Evolutionary conservation across 768 basidiomycete genomes (phyloP), one percentile per base, ranked within the genome.

Genomic region (Megacollybia marginata): DNA sequence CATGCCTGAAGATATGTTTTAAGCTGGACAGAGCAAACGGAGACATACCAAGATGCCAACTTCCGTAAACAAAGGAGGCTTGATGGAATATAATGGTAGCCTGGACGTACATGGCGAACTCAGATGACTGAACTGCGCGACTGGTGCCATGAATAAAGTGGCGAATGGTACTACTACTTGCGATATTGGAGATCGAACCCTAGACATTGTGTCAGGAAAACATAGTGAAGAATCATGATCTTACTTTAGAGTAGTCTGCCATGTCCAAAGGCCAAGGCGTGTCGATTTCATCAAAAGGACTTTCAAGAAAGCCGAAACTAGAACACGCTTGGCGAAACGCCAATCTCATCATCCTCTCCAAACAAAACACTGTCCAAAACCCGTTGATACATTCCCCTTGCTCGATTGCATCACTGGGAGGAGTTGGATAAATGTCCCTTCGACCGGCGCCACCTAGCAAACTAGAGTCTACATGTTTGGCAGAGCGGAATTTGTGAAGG

Each of bases 261-360:
- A 54, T 49, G 28, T 52, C 56, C 12, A 49, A 48, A 33, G 60
- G 60, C 58, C 58, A 61, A 2, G 60, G 60, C 5, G 60, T 59
- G 48, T 61, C 60, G 40, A 61, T 59, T 5, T 43, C 33, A 12
- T 49, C 13, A 9, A 45, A 46, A 15, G 59, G 55, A 15, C 50
- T 48, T 8, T 60, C 57, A 32, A 60, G 46, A 2, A 53, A 46
- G 0, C 57, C 51, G 13, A 60, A 44, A 50, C 47, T 54, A 38
- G 50, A 45, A 13, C 49, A 46, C 8, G 54, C 47, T 9, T 44
- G 50, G 1, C 52, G 52, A 7, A 54, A 8, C 9, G 56, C 53
- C 48, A 58, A 52, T 10, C 52, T 20, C 3, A 60, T 38, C 33
- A 36, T 52, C 44, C 54, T 54, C 33, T 57, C 53, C 6, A 42